Evolutionary conservation across 768 basidiomycete species (phyloP).

Genomic region (Tulasnella sp.): DNA sequence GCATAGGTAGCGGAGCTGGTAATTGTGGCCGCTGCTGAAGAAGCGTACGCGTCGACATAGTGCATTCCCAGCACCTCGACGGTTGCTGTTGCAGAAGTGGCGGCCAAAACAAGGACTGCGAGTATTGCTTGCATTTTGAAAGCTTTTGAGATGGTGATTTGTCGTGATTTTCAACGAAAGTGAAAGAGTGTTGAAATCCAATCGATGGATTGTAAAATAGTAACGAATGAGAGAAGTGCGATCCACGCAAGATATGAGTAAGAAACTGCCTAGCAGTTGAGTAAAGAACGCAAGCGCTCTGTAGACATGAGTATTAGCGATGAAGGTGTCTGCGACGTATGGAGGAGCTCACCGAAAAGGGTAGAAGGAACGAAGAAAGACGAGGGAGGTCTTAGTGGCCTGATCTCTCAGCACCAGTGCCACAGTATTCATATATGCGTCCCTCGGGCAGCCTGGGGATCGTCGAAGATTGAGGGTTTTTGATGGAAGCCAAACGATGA

Average conservation of each 20-base stretch:
- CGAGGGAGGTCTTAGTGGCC: not conserved
- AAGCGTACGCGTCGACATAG: not conserved
- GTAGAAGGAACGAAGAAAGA: not conserved
- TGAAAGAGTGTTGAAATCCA: constrained; percentile 24
- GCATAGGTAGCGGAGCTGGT: constrained; percentile 25
- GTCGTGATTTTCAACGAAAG: constrained; percentile 20
- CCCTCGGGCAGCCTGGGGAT: not conserved
- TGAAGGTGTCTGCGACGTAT: too few relatives aligned
- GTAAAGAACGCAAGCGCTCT: constrained; percentile 36
- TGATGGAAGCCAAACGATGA: constrained; percentile 1
- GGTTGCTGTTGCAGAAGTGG: constrained; percentile 44
- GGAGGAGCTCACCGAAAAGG: constrained; percentile 8
- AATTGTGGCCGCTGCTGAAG: constrained; percentile 25
- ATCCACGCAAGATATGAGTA: constrained; percentile 26
- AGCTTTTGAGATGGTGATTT: constrained; percentile 25
- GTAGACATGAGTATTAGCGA: not conserved
- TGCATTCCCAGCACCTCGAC: constrained; percentile 21
- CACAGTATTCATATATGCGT: not conserved
- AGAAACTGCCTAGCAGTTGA: constrained; percentile 52
- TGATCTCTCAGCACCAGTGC: not conserved
- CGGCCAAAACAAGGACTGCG: constrained; percentile 44
- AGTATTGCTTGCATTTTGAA: constrained; percentile 51
- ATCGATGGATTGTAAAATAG: not conserved
- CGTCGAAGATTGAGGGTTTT: not conserved
- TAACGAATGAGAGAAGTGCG: constrained; percentile 22